Conservation (phyloP, 2,329 filamentous ascomycete species). For the Cordyceps tenuipes region DNA sequence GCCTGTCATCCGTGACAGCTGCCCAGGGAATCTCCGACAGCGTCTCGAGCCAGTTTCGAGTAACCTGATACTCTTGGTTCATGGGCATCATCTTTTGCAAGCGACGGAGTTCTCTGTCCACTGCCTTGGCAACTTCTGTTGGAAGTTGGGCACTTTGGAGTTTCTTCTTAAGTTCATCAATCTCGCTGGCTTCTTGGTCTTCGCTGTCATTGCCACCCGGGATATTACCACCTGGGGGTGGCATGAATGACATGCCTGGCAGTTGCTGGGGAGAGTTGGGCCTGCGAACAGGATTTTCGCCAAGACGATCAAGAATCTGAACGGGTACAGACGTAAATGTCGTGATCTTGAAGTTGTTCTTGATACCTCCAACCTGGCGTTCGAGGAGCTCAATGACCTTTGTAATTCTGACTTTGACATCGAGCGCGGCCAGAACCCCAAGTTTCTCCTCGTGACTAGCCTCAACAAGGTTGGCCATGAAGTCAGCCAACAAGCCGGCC, state of each 20-base stretch:
- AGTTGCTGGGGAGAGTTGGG: constrained; percentile 29
- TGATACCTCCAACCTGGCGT: constrained; percentile 73
- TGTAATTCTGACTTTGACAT: constrained; percentile 68
- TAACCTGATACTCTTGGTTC: constrained; percentile 93
- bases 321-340: constrained; percentile 61
- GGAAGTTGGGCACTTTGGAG: constrained; percentile 74
- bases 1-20: constrained; percentile 71
- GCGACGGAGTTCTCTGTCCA: constrained; percentile 77
- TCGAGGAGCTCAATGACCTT: constrained; percentile 78
- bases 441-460: constrained; percentile 87
- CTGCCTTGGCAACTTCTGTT: constrained; percentile 81
- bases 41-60: constrained; percentile 87
- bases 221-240: constrained; percentile 23
- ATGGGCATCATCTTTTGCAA: constrained; percentile 93
- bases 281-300: constrained; percentile 29
- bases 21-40: constrained; percentile 91
- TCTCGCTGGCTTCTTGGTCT: constrained; percentile 78
- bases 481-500: constrained; percentile 81
- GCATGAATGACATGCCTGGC: constrained; percentile 29
- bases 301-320: constrained; percentile 50
- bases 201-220: constrained; percentile 46
- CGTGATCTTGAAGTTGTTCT: constrained; percentile 80
- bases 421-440: constrained; percentile 70
- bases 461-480: constrained; percentile 91
- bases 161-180: constrained; percentile 85